phyloP scores from a whole-genome alignment of 225 moss, liverwort and hornwort species.

The Climacium dendroides region DNA sequence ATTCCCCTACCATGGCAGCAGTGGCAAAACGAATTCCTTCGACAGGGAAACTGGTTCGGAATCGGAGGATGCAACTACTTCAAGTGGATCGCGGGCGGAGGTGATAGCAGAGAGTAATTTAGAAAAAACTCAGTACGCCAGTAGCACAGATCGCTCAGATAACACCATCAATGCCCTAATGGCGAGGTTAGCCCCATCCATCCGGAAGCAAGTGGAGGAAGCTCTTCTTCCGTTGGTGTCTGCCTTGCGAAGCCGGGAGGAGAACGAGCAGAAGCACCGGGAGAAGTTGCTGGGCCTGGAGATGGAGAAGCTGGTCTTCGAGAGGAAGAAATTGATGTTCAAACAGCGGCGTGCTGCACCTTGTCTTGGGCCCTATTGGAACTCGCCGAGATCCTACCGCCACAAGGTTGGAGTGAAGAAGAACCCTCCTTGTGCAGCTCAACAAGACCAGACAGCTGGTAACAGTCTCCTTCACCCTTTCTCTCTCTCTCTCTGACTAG shows the following conservation, averaged over 20 bases:
- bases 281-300: neutral
- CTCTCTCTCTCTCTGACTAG: neutral
- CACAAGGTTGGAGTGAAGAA: neutral
- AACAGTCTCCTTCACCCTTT: neutral
- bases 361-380: accelerated
- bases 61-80: neutral
- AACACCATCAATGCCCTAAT: neutral
- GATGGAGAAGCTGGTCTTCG: neutral
- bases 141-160: neutral
- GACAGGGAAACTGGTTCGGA: neutral
- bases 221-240: neutral
- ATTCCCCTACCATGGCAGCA: neutral
- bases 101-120: neutral
- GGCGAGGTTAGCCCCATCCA: neutral
- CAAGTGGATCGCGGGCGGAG: neutral
- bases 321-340: neutral
- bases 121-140: neutral
- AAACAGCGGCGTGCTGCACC: neutral
- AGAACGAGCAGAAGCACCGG: neutral
- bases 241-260: neutral
- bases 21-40: accelerated
- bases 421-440: neutral
- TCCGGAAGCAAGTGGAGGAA: neutral
- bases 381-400: neutral
- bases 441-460: neutral